Conservation (phyloP, 768 basidiomycete genomes). For the Pluteus cervinus region DNA sequence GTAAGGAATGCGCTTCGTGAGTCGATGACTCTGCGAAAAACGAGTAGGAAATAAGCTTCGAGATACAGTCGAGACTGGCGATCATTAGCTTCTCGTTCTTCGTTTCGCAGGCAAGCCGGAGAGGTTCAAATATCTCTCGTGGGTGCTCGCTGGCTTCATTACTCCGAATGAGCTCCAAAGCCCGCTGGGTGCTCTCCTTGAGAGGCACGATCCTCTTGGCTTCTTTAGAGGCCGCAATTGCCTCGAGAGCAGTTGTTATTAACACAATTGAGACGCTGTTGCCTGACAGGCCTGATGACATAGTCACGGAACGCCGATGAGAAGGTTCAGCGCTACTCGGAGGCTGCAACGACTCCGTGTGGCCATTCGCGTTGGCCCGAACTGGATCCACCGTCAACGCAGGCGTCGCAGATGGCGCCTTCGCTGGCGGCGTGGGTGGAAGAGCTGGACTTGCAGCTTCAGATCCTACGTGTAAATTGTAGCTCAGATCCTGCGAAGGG, state of each 20-base stretch:
- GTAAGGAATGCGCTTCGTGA: constrained; percentile 31
- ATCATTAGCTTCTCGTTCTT: constrained; percentile 91
- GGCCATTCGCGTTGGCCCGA: no score
- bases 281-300: constrained; percentile 64
- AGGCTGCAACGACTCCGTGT: no score
- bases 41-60: constrained; percentile 94
- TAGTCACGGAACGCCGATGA: constrained; percentile 55
- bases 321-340: background rate
- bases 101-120: constrained; percentile 94
- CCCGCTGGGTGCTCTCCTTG: constrained; percentile 75
- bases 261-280: constrained; percentile 74
- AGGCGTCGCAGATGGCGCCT: no score
- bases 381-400: no score
- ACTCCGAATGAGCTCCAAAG: constrained; percentile 74
- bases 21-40: constrained; percentile 79
- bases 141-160: constrained; percentile 73
- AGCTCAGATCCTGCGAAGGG: no score
- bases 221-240: constrained; percentile 82
- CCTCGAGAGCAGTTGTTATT: constrained; percentile 80
- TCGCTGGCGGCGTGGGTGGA: no score
- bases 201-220: constrained; percentile 79
- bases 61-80: constrained; percentile 94
- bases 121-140: constrained; percentile 91
- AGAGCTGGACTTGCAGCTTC: no score
- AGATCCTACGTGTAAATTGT: no score